Evolutionary conservation across 805 yeast species (phyloP), one percentile per base, ranked within the genome.

Genomic region (Myxozyma nipponensis): DNA sequence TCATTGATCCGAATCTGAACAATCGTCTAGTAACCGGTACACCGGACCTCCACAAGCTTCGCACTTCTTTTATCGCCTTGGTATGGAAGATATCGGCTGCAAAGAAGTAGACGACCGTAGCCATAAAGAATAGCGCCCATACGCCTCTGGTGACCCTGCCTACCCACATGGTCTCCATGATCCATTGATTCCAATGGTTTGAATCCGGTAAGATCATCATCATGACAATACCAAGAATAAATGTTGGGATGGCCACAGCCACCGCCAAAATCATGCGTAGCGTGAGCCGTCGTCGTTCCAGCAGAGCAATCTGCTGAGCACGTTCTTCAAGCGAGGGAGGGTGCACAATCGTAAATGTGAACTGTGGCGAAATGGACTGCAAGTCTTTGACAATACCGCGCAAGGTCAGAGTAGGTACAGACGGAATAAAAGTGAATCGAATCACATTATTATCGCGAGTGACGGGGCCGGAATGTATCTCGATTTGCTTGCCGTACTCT

Each of bases 1-100:
- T 84, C 91, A 85, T 85, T 1, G 89, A 82, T 2, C 95, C 95
- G 65, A 85, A 85, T 59, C 76, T 75, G 55, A 84, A 75, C 15
- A 84, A 54, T 37, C 89, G 69, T 56, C 78, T 73, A 21, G 63
- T 69, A 75, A 81, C 78, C 1, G 81, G 68, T 41, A 77, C 81
- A 34, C 76, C 76, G 39, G 72, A 70, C 15, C 69, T 62, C 86
- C 87, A 84, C 26, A 84, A 63, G 2, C 79, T 69, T 47, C 71
- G 62, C 1, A 84, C 56, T 61, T 84, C 91, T 44, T 74, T 75
- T 25, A 79, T 13, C 0, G 91, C 86, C 60, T 84, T 85, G 13
- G 69, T 59, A 59, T 85, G 93, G 68, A 84, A 85, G 1, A 82
- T 73, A 61, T 81, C 86, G 22, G 86, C 90, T 0, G 86, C 83